Base-by-base conservation (phyloP, 164 flowering plant genomes). In the Vitis riparia region DNA sequence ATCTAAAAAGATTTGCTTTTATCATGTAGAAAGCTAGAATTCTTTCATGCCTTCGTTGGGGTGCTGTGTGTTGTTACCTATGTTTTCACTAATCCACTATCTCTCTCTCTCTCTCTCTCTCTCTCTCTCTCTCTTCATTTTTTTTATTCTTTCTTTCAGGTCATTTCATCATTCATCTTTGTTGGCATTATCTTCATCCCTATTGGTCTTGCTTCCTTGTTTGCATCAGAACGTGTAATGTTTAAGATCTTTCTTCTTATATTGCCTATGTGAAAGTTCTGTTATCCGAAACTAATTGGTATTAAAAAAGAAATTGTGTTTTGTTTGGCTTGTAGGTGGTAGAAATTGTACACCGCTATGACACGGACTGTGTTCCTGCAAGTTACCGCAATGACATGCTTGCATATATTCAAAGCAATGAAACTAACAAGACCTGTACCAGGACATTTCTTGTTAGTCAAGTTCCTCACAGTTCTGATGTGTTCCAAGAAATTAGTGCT, bases 111-210 rank as follows among this genome's bases (percentile, higher is more conserved):
- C n/a, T 16, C 55, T 12, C 6, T 51, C 53, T 11, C 10, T 12
- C 59, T 63, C 30, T 59, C 5, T 52, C 23, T 15, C 53, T 0
- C 12, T 49, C 32, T 44, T 55, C 47, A 8, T 56, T 32, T 27
- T 17, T 61, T 48, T 64, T 47, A 27, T 51, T 10, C n/a, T 30
- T 48, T 23, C 27, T 64, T 77, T 71, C 89, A 94, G 99, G 93
- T 95, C 68, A 88, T 95, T 60, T 59, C 90, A 19, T 56, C 88
- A 14, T 91, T 90, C 68, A 66, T 86, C 13, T 14, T 77, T 57
- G 65, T 90, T 63, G 90, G 90, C 48, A 62, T 93, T 55, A 51
- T 91, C 67, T 95, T 95, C 79, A 86, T 95, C 71, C 99, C 98
- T 1, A 83, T 95, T 68, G 99, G 98, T n/a, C 82, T 90, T 58